Conservation (phyloP, 208 protist species). For the Kentomonas sorsogonicus region DNA sequence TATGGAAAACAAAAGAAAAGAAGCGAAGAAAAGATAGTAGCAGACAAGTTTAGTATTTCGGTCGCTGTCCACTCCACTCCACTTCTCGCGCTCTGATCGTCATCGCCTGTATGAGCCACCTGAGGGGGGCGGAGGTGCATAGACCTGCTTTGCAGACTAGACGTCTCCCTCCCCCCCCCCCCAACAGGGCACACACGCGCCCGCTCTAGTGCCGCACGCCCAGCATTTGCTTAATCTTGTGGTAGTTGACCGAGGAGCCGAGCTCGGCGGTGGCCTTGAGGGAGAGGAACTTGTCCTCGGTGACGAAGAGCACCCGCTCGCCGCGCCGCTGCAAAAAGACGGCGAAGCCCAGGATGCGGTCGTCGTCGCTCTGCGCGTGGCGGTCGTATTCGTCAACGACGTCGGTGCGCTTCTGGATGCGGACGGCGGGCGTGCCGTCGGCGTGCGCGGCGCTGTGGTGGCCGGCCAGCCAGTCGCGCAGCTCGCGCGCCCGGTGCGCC, state of each 20-base stretch:
- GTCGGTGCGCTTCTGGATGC: constrained; percentile 61
- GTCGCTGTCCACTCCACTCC: no score
- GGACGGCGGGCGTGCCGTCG: constrained; percentile 10
- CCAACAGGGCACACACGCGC: no score
- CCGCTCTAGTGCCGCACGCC: constrained; percentile 21
- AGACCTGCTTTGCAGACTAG: no score
- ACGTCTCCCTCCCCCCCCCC: no score
- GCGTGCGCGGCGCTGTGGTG: constrained; percentile 13
- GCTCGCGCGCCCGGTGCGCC: constrained; percentile 11
- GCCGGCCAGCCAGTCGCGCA: constrained; percentile 61
- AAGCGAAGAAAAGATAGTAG: no score
- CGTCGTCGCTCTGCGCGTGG: constrained; percentile 51
- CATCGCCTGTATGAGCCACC: no score
- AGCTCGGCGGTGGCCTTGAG: constrained; percentile 73
- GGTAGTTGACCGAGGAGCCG: constrained; percentile 38
- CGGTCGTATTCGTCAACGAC: constrained; percentile 52
- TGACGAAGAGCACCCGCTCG: constrained; percentile 61
- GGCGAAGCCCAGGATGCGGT: constrained; percentile 78
- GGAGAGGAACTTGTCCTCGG: constrained; percentile 74
- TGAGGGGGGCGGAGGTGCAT: no score
- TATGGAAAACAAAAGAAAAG: no score
- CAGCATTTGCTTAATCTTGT: constrained; percentile 29
- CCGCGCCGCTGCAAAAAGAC: constrained; percentile 44
- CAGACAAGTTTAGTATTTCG: no score
- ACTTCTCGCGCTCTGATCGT: no score